Conservation (phyloP, 257 asterid species). For the Fraxinus anomala region DNA sequence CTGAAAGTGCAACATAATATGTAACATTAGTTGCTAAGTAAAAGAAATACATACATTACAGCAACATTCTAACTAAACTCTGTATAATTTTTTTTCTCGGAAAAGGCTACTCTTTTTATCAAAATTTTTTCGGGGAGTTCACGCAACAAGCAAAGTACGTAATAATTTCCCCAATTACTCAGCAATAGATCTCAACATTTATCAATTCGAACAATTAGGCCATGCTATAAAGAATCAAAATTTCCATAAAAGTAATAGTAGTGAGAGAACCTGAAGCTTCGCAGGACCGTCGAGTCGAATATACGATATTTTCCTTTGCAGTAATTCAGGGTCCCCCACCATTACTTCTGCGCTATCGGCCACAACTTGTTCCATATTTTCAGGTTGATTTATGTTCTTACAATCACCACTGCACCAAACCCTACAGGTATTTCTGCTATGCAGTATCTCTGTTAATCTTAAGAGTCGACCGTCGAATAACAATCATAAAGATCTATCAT, state of each 20-base stretch:
- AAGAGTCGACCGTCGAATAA: not conserved
- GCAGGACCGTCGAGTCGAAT: slow-evolving; percentile 61
- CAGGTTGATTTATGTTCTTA: slow-evolving; percentile 31
- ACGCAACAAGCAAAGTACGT: not conserved
- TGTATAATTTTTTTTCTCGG: not conserved
- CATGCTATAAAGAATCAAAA: not conserved
- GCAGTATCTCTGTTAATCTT: too few species aligned
- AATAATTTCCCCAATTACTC: not conserved
- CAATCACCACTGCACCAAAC: slow-evolving; percentile 40
- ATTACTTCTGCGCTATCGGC: slow-evolving; percentile 62
- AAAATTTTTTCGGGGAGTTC: not conserved
- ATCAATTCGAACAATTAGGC: slow-evolving; percentile 1
- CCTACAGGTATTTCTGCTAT: slow-evolving; percentile 26
- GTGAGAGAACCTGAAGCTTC: slow-evolving; percentile 66
- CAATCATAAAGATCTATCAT: slow-evolving; percentile 1
- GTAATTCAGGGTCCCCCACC: slow-evolving; percentile 52
- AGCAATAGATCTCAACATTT: not conserved
- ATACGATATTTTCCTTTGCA: slow-evolving; percentile 59
- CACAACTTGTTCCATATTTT: slow-evolving; percentile 59
- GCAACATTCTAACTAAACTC: not conserved
- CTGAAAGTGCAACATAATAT: not conserved
- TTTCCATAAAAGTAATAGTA: not conserved
- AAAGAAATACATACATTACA: not conserved
- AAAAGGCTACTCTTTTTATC: not conserved
- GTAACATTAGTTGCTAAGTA: not conserved